Evolutionary conservation across 441 rosid species (phyloP).

Genomic region (Francoa sonchifolia): DNA sequence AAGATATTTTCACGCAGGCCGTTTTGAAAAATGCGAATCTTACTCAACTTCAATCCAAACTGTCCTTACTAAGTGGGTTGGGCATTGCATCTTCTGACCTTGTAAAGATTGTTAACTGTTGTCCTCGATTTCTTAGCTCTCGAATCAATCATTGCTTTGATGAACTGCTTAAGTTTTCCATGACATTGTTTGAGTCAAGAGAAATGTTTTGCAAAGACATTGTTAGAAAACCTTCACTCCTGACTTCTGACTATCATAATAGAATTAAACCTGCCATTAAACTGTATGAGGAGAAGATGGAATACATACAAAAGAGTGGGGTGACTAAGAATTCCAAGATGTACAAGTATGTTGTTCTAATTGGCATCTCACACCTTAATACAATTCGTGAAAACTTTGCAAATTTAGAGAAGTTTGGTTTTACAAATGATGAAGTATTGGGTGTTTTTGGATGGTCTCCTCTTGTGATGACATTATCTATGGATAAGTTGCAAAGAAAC

Average conservation of each 20-base stretch:
- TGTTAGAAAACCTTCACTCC: slow-evolving; percentile 59
- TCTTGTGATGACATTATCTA: slow-evolving; percentile 42
- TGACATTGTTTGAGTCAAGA: slow-evolving; percentile 40
- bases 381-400: slow-evolving; percentile 59
- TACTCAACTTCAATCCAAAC: slow-evolving; percentile 35
- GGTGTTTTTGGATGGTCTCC: slow-evolving; percentile 50
- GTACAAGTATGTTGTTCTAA: slow-evolving; percentile 56
- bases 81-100: slow-evolving; percentile 61
- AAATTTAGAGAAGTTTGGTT: slow-evolving; percentile 60
- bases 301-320: slow-evolving; percentile 39
- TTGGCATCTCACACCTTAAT: slow-evolving; percentile 57
- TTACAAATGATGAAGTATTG: slow-evolving; percentile 58
- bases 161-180: slow-evolving; percentile 48
- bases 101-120: slow-evolving; percentile 60
- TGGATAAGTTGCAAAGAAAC: slow-evolving; percentile 72
- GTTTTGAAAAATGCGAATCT: slow-evolving; percentile 33
- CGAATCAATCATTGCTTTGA: slow-evolving; percentile 46
- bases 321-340: slow-evolving; percentile 41
- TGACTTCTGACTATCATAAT: slow-evolving; percentile 49
- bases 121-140: slow-evolving; percentile 58
- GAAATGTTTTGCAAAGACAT: slow-evolving; percentile 53
- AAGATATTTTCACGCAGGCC: slow-evolving; percentile 44
- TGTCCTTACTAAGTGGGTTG: slow-evolving; percentile 35
- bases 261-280: slow-evolving; percentile 44
- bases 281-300: slow-evolving; percentile 59